Conservation (phyloP, 179 eudicot genomes). For the Spergularia azorica region DNA sequence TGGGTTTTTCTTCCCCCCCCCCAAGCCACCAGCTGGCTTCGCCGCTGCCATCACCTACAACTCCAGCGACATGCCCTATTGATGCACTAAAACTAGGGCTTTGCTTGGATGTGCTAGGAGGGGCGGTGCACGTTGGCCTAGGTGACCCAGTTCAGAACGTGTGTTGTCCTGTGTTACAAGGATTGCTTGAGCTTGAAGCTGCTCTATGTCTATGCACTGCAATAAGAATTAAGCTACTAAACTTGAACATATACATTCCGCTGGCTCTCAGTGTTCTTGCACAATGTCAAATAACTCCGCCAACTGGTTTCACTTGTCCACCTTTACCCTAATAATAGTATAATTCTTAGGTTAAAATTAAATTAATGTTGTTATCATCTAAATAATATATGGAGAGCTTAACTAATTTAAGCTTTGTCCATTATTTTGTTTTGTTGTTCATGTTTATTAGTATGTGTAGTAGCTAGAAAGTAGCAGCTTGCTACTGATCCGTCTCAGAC, state of each 20-base stretch:
- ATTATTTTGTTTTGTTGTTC: neutral
- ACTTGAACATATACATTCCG: constrained; percentile 70
- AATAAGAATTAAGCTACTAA: constrained; percentile 73
- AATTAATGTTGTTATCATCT: neutral
- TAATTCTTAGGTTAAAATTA: neutral
- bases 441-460: neutral
- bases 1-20: no score
- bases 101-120: constrained; percentile 77
- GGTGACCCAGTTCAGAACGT: constrained; percentile 65
- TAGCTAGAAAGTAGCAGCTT: constrained; percentile 5
- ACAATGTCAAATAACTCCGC: constrained; percentile 70
- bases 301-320: constrained; percentile 77
- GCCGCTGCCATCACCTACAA: constrained; percentile 38
- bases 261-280: constrained; percentile 65
- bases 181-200: constrained; percentile 81
- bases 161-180: constrained; percentile 82
- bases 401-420: neutral
- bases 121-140: constrained; percentile 69
- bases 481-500: neutral
- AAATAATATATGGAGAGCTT: neutral
- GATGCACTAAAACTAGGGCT: constrained; percentile 73
- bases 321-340: constrained; percentile 36
- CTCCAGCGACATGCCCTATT: constrained; percentile 60
- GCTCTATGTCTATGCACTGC: constrained; percentile 82
- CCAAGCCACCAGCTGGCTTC: no score